Conservation (phyloP, 345 rosid species). For the Camelina laxa region DNA sequence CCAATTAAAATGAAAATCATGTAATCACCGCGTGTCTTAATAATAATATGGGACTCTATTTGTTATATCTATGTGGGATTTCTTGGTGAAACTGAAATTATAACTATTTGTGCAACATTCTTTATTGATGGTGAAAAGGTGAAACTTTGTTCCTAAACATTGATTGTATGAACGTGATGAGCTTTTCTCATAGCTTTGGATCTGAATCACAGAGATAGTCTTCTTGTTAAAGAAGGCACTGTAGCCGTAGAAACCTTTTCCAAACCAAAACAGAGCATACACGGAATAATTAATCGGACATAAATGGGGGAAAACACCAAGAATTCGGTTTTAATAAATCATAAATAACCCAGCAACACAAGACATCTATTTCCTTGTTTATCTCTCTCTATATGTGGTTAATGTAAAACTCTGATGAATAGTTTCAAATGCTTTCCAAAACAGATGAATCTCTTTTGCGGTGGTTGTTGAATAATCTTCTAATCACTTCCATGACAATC, state of each 20-base stretch:
- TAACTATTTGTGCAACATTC: no score
- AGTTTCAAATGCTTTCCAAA: conserved; percentile 17
- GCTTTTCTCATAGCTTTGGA: not conserved
- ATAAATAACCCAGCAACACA: not conserved
- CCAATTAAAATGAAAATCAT: no score
- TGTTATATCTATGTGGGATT: no score
- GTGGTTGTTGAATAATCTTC: not conserved
- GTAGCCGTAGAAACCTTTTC: not conserved
- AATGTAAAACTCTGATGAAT: conserved; percentile 18
- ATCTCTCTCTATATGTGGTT: not conserved
- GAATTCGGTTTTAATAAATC: not conserved
- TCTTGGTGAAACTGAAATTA: no score
- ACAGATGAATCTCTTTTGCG: conserved; percentile 4
- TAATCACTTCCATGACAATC: conserved; percentile 16
- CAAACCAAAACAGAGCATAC: conserved; percentile 11
- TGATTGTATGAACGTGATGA: not conserved
- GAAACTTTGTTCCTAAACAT: not conserved
- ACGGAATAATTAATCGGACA: not conserved
- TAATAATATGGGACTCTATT: no score
- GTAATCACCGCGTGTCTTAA: no score
- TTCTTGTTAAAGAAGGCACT: not conserved
- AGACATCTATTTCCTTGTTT: not conserved
- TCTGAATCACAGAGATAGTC: not conserved
- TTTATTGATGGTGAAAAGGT: not conserved
- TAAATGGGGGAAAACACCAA: not conserved